A percentile compares a stretch with the other conserved stretches of the same genome.
These are phyloP conservation scores for Uncinocarpus reesii DNA, from an alignment of 2,329 filamentous ascomycete species.

Conservation along the genomic window DNA sequence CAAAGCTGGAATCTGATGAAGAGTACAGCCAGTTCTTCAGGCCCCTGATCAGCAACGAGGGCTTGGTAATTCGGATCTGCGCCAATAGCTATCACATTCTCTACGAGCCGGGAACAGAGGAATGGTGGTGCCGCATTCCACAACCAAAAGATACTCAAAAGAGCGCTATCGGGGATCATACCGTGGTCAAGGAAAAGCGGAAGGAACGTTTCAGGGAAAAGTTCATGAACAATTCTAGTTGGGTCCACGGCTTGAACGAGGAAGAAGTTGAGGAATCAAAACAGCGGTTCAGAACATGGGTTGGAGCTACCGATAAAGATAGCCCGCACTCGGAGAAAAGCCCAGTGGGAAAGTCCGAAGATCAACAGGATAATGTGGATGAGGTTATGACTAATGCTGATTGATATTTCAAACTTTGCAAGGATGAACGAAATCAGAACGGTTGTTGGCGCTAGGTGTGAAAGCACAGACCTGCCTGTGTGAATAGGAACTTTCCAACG, in stretches of 20 bases:
- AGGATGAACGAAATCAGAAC: neutral
- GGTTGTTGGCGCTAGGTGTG: neutral
- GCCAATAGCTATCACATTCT: constrained; percentile 69
- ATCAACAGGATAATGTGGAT: constrained; percentile 3
- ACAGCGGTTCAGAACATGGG: constrained; percentile 40
- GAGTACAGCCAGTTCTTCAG: constrained; percentile 47
- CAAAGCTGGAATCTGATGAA: constrained; percentile 52
- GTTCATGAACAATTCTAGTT: constrained; percentile 44
- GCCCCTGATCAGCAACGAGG: constrained; percentile 53
- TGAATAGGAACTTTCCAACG: neutral
- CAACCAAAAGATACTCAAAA: constrained; percentile 23
- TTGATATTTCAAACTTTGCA: neutral
- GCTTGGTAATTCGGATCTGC: constrained; percentile 62
- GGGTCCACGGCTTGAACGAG: constrained; percentile 42
- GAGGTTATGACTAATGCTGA: constrained; percentile 9
- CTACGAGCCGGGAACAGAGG: constrained; percentile 60
- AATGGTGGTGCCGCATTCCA: constrained; percentile 54
- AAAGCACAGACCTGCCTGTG: neutral
- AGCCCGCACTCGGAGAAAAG: neutral
- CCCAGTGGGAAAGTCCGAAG: neutral
- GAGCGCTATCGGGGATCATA: constrained; percentile 28
- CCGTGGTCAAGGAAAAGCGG: constrained; percentile 33
- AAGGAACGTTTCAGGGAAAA: constrained; percentile 43
- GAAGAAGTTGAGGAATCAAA: constrained; percentile 42
- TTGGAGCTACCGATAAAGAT: constrained; percentile 25